Conservation (phyloP, 1,284 basidiomycete species). For the Earliella scabrosa region DNA sequence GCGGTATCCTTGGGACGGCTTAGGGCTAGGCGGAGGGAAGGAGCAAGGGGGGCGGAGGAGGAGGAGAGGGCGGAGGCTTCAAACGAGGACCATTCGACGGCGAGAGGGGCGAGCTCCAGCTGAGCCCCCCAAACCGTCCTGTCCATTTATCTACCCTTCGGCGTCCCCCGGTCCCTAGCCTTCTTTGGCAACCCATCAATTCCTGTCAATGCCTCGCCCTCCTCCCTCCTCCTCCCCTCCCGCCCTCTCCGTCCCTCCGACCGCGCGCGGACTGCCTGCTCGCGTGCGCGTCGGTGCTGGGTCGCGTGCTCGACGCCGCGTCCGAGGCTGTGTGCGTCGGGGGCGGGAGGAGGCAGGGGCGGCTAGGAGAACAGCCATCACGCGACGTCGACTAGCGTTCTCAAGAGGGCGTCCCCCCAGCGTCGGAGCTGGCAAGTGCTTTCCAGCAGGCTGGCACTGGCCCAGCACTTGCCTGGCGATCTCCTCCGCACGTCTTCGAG, state of each 20-base stretch:
- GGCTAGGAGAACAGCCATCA: no score
- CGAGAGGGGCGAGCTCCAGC: slow-evolving; percentile 19
- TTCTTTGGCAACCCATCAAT: background rate
- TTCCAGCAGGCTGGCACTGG: no score
- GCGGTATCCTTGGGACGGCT: slow-evolving; percentile 80
- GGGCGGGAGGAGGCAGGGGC: no score
- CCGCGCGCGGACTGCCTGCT: background rate
- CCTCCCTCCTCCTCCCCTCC: background rate
- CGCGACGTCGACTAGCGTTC: no score
- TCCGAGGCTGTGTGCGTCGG: no score
- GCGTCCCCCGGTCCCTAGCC: slow-evolving; percentile 9
- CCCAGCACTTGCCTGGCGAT: no score
- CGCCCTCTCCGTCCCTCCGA: background rate
- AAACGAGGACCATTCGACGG: slow-evolving; percentile 33
- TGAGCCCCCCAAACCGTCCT: background rate
- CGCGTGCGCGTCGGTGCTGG: no score
- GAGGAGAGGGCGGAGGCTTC: slow-evolving; percentile 27
- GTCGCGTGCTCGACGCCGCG: no score
- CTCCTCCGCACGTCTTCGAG: no score
- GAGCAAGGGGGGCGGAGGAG: slow-evolving; percentile 36
- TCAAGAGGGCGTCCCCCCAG: no score
- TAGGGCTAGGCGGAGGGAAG: slow-evolving; percentile 50
- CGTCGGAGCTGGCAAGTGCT: no score
- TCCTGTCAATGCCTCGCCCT: background rate
- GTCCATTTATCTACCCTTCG: slow-evolving; percentile 18